These are phyloP conservation scores for Fusarium clavum DNA, from an alignment of 2,329 filamentous ascomycete genomes.

Conservation along the genomic window DNA sequence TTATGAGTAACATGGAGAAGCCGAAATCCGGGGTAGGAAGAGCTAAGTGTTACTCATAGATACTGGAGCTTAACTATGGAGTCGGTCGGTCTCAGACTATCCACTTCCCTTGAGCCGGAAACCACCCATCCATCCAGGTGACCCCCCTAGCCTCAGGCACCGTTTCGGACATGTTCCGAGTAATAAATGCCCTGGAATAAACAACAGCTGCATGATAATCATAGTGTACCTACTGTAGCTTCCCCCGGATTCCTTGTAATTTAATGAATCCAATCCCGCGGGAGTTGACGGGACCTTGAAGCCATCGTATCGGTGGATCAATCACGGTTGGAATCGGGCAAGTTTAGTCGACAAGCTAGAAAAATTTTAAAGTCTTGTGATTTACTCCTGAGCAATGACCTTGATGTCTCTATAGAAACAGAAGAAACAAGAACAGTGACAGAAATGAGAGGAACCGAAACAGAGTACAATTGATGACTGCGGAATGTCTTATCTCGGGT, in stretches of 20 bases:
- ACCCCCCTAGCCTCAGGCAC: conserved; percentile 26
- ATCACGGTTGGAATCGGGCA: conserved; percentile 6
- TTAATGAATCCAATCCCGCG: not conserved
- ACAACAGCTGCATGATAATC: not conserved
- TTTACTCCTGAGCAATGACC: conserved; percentile 1
- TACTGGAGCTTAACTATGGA: conserved; percentile 1
- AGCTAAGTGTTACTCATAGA: conserved; percentile 35
- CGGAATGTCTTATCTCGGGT: not conserved
- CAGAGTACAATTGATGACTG: not conserved
- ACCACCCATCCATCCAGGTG: not conserved
- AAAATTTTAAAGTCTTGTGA: conserved; percentile 26
- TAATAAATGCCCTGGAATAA: not conserved
- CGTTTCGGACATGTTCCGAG: conserved; percentile 24
- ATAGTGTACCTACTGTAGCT: not conserved
- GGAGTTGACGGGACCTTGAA: conserved; percentile 14
- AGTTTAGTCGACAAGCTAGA: conserved; percentile 25
- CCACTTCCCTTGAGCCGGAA: not conserved
- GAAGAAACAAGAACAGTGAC: not conserved
- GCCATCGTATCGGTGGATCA: not conserved
- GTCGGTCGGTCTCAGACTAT: not conserved
- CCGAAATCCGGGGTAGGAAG: conserved; percentile 31
- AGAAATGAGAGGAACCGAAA: not conserved
- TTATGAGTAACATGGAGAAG: conserved; percentile 25
- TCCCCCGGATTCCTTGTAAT: not conserved
- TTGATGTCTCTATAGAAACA: not conserved